Evolutionary conservation across 371 early-diverging fungal genomes (phyloP).

Genomic region (Syncephalastrum monosporum): DNA sequence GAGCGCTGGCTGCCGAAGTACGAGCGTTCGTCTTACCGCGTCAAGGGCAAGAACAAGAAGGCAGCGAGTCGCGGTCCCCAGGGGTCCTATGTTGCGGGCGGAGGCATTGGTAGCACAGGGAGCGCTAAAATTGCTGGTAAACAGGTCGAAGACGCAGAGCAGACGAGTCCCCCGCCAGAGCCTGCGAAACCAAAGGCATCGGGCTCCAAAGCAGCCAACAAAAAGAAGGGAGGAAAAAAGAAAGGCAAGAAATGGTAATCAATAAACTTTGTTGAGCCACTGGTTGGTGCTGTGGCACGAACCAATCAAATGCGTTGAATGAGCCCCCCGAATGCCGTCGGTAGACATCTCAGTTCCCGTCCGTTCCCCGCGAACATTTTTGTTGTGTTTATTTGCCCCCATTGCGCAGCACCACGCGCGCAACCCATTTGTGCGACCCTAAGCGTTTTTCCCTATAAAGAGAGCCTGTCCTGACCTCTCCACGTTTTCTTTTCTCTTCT

Average conservation of each 20-base stretch:
- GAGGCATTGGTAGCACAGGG: slow-evolving; percentile 71
- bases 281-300: too few species aligned
- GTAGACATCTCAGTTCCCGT: too few species aligned
- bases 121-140: slow-evolving; percentile 60
- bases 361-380: too few species aligned
- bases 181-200: not conserved
- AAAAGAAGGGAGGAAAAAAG: slow-evolving; percentile 2
- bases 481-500: too few species aligned
- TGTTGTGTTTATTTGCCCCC: too few species aligned
- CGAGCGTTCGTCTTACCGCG: slow-evolving; percentile 60
- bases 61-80: slow-evolving; percentile 57
- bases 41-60: slow-evolving; percentile 59
- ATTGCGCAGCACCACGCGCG: too few species aligned
- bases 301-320: too few species aligned
- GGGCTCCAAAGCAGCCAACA: slow-evolving; percentile 1
- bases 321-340: too few species aligned
- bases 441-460: too few species aligned
- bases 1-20: slow-evolving; percentile 78
- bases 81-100: slow-evolving; percentile 60
- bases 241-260: not conserved
- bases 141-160: slow-evolving; percentile 3
- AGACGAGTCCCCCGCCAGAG: not conserved
- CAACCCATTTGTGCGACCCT: too few species aligned
- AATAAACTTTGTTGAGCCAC: too few species aligned
- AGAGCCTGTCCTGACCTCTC: too few species aligned